Evolutionary conservation across 2,329 filamentous ascomycete species (phyloP), one percentile per base, ranked within the genome.

Genomic region (Diplodia intermedia): DNA sequence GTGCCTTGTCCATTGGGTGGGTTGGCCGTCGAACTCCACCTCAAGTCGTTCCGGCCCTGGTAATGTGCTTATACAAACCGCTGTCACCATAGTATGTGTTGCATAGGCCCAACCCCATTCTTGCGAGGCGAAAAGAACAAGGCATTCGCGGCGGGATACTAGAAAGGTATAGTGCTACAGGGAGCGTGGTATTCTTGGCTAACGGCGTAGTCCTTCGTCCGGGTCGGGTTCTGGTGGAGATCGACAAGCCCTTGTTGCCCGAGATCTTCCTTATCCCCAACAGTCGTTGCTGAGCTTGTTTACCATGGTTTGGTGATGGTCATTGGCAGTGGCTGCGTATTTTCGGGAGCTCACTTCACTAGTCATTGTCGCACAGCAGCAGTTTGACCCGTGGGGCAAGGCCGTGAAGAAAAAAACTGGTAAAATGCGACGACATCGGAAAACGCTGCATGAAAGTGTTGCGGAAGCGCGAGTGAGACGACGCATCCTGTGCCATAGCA

Each of bases 351-450:
- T 36, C n/a, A 20, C 47, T 47, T 47, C 43, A 20, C 23, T 62
- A 3, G 18, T 8, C 11, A 14, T 14, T 9, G 60, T 63, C 47
- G 43, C 60, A 63, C 60, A 38, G 47, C 60, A 38, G 50, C 43
- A 47, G 43, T 20, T 47, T n/a, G n/a, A 47, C 43, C 43, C 43
- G n/a, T 15, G 15, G 38, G n/a, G 36, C 26, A 8, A n/a, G 18
- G 47, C 60, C 60, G 29, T 63, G 60, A 63, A 52, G 60, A 63
- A 63, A 63, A 38, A 26, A 3, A 26, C n/a, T 26, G 26, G 47
- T 31, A 38, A 63, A 49, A 20, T 3, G 29, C n/a, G 40, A 20
- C 14, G 26, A 20, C 43, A 47, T 26, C 14, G 56, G 38, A 36
- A 47, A 31, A n/a, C 5, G 56, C 20, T 20, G 54, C 36, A 40